phyloP scores from a whole-genome alignment of 768 basidiomycete species.

The Hypholoma sublateritium region DNA sequence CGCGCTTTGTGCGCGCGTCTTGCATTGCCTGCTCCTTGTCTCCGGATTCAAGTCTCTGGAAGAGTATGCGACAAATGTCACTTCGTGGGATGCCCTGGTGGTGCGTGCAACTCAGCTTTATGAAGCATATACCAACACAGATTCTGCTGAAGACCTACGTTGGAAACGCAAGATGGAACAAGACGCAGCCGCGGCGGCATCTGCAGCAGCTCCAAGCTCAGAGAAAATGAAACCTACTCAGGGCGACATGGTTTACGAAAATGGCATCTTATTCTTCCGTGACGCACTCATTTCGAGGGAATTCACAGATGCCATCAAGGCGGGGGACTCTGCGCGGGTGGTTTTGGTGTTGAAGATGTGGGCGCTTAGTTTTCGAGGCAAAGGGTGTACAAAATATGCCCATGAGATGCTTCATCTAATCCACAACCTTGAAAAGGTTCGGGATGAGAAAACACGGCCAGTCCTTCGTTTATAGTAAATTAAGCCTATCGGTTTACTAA shows the following conservation, averaged over 20 bases:
- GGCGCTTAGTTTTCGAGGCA: constrained; percentile 28
- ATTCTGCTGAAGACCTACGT: constrained; percentile 19
- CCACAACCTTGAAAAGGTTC: constrained; percentile 25
- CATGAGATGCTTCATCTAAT: constrained; percentile 31
- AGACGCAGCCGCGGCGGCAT: background rate
- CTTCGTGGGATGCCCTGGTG: constrained; percentile 19
- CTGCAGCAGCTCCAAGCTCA: background rate
- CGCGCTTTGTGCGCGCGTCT: constrained; percentile 31
- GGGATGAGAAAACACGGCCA: constrained; percentile 20
- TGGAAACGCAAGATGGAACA: background rate
- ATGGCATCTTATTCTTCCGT: constrained; percentile 24
- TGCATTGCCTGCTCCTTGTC: constrained; percentile 31
- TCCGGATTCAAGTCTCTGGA: constrained; percentile 14
- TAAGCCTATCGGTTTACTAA: background rate
- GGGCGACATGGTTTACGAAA: constrained; percentile 28
- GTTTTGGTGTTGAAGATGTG: constrained; percentile 26
- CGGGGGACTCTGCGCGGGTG: constrained; percentile 30
- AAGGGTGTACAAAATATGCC: constrained; percentile 31
- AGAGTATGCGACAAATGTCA: constrained; percentile 13
- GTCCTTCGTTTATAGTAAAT: background rate
- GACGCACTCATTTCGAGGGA: constrained; percentile 27
- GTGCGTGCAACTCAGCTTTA: constrained; percentile 20
- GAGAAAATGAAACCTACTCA: background rate
- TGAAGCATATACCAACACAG: constrained; percentile 16
- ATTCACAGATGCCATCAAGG: constrained; percentile 29